phyloP scores from a whole-genome alignment of 257 asterid genomes.

The Linaria vulgaris region DNA sequence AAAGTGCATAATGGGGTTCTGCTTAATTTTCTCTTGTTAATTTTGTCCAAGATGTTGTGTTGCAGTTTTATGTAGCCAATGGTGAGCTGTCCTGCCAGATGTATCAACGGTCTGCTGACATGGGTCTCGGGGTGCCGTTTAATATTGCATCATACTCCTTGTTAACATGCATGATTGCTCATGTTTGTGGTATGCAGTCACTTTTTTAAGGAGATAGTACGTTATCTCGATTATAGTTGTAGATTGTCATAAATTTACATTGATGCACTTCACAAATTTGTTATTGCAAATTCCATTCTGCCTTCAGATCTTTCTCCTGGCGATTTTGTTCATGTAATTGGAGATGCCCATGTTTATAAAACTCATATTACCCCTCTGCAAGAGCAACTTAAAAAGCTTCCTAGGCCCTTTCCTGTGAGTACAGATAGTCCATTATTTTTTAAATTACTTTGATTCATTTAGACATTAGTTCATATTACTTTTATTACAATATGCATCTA shows the following conservation, averaged over 20 bases:
- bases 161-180: conserved; percentile 79
- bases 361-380: conserved; percentile 75
- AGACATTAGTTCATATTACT: no score
- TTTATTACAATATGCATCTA: background rate
- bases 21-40: conserved; percentile 3
- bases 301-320: conserved; percentile 79
- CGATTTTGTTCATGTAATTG: conserved; percentile 80
- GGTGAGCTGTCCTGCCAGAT: conserved; percentile 89
- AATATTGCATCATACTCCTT: conserved; percentile 77
- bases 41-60: background rate
- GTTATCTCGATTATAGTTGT: background rate
- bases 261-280: background rate
- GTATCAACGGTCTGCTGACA: conserved; percentile 86
- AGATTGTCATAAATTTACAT: no score
- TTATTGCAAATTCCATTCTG: background rate
- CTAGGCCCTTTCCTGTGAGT: conserved; percentile 93
- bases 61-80: conserved; percentile 74
- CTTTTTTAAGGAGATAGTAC: background rate
- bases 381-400: conserved; percentile 79
- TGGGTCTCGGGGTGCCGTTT: conserved; percentile 87
- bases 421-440: background rate
- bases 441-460: no score
- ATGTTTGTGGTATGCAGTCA: conserved; percentile 61
- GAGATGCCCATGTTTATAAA: conserved; percentile 87
- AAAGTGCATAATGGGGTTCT: background rate